phyloP scores from a whole-genome alignment of 2,329 filamentous ascomycete genomes.

The Periconia sp. region DNA sequence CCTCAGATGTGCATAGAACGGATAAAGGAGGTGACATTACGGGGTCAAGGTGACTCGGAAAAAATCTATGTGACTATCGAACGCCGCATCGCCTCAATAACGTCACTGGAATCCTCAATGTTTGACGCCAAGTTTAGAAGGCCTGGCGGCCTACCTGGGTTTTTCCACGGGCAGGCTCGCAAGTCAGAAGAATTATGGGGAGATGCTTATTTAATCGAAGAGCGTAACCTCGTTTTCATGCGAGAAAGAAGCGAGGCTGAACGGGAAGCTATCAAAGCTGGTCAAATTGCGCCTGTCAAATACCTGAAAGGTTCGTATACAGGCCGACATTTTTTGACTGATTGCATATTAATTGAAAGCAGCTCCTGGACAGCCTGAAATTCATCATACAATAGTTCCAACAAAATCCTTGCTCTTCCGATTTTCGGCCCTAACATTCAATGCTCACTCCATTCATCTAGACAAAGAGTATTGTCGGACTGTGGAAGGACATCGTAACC shows the following conservation, averaged over 20 bases:
- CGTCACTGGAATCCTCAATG: slow-evolving; percentile 16
- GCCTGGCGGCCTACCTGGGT: background rate
- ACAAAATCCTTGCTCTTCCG: slow-evolving; percentile 77
- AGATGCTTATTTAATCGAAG: slow-evolving; percentile 56
- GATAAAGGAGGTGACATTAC: slow-evolving; percentile 51
- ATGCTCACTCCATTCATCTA: slow-evolving; percentile 88
- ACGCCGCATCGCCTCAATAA: slow-evolving; percentile 48
- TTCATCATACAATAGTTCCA: slow-evolving; percentile 64
- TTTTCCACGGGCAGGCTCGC: background rate
- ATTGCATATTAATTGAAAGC: slow-evolving; percentile 2
- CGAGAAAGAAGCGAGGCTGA: slow-evolving; percentile 49
- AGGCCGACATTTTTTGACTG: slow-evolving; percentile 15
- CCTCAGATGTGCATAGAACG: slow-evolving; percentile 44
- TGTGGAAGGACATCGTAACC: slow-evolving; percentile 72
- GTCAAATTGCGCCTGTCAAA: slow-evolving; percentile 31
- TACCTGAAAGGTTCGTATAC: slow-evolving; percentile 32
- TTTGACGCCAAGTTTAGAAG: background rate
- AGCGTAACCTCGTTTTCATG: slow-evolving; percentile 66
- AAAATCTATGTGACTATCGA: slow-evolving; percentile 65
- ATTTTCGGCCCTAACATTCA: slow-evolving; percentile 84
- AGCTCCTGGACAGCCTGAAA: slow-evolving; percentile 56
- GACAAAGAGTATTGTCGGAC: slow-evolving; percentile 69
- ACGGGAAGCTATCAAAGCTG: slow-evolving; percentile 29
- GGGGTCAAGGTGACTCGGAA: slow-evolving; percentile 49
- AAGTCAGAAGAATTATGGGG: slow-evolving; percentile 15